Evolutionary conservation across 345 rosid species (phyloP), one percentile per base, ranked within the genome.

Genomic region (Eutrema heterophyllum): DNA sequence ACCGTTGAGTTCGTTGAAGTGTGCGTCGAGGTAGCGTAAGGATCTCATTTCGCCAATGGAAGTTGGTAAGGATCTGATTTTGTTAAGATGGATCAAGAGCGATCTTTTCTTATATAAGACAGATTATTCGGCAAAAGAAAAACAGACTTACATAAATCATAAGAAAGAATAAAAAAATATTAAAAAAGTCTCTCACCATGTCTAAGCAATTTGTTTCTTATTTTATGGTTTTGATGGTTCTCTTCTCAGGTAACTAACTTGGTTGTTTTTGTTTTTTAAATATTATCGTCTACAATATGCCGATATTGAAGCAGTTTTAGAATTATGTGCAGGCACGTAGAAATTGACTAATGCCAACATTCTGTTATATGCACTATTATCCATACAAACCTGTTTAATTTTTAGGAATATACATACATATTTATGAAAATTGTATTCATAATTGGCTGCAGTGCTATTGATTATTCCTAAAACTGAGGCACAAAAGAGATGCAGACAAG

Each of bases 1-100:
- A 68, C 91, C 84, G 16, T 64, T 69, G 16, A 92, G 86, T 81
- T 92, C 88, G 60, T 92, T 92, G 85, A 92, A 92, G 84, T 87
- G 98, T 64, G 87, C 95, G 64, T 92, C 95, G 44, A 92, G 74
- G 77, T 83, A 80, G 27, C 64, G 81, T 69, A 92, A 72, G 63
- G 88, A 82, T 72, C 74, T 82, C 93, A 92, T 84, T 78, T 87
- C 94, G 10, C 91, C 91, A 14, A 88, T 55, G 2, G 96, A 90
- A 36, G 86, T 82, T 29, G 98, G 96, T 59, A 92, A 77, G 2
- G 86, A 85, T 46, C 87, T 84, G 68, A 92, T 84, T 81, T 92
- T 92, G 85, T 90, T 92, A 78, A 88, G 78, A 70, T 89, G 90
- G 26, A 92, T 75, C 2, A 74, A 72, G 21, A 92, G 87, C 80